These are phyloP conservation scores for Zalaria obscura DNA, from an alignment of 2,329 filamentous ascomycete species.

Conservation along the genomic window DNA sequence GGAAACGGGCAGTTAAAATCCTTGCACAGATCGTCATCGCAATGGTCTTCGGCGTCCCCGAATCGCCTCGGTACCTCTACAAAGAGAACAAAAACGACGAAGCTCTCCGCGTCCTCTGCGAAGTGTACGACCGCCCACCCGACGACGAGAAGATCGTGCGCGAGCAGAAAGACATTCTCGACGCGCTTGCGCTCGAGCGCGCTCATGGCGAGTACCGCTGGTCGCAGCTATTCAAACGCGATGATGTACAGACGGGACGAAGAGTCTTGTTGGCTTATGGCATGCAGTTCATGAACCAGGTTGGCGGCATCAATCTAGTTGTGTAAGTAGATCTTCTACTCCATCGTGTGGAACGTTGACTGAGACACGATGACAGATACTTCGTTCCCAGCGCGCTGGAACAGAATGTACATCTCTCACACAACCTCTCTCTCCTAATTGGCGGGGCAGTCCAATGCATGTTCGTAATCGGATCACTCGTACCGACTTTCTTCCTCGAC, in stretches of 20 bases:
- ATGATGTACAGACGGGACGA: conserved; percentile 24
- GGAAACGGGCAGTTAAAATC: conserved; percentile 3
- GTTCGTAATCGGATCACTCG: conserved; percentile 28
- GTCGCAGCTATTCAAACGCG: conserved; percentile 23
- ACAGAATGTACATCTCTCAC: conserved; percentile 30
- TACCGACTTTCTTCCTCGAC: conserved; percentile 33
- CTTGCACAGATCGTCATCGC: conserved; percentile 20
- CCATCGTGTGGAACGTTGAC: not conserved
- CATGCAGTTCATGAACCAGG: conserved; percentile 26
- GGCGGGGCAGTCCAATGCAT: conserved; percentile 29
- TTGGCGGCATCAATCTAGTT: conserved; percentile 25
- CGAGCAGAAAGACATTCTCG: conserved; percentile 21
- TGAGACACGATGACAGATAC: conserved; percentile 12
- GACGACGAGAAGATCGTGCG: conserved; percentile 14
- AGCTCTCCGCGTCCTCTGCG: conserved; percentile 18
- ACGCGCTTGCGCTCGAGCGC: conserved; percentile 21
- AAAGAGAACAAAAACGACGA: conserved; percentile 16
- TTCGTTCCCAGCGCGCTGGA: conserved; percentile 31
- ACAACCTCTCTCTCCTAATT: conserved; percentile 31
- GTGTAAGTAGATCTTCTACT: conserved; percentile 11
- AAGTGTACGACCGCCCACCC: conserved; percentile 16
- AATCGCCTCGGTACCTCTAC: conserved; percentile 24
- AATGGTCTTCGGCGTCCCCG: conserved; percentile 23
- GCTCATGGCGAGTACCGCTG: conserved; percentile 24
- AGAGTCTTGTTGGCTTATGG: conserved; percentile 25